These are phyloP conservation scores for Periconia macrospinosa DNA, from an alignment of 2,329 filamentous ascomycete genomes.

Conservation along the genomic window DNA sequence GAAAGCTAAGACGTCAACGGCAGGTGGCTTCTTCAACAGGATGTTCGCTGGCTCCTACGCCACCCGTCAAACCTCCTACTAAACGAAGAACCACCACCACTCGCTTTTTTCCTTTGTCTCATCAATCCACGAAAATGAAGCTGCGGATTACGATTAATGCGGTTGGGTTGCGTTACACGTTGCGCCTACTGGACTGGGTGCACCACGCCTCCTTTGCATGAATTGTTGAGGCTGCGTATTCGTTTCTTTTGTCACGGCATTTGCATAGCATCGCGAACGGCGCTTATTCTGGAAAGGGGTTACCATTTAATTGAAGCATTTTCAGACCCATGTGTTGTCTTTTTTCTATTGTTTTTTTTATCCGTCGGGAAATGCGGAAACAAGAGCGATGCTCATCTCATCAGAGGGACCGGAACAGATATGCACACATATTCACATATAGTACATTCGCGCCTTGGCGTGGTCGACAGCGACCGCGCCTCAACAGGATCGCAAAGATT, in stretches of 20 bases:
- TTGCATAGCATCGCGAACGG: neutral
- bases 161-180: conserved; percentile 5
- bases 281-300: neutral
- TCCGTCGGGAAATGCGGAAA: too few relatives aligned
- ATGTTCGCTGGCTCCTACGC: conserved; percentile 36
- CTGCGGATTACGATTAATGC: conserved; percentile 18
- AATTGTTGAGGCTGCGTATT: neutral
- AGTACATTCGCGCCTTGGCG: too few relatives aligned
- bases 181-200: conserved; percentile 25
- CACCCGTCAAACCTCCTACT: conserved; percentile 33
- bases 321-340: neutral
- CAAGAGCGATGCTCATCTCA: too few relatives aligned
- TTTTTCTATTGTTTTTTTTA: neutral
- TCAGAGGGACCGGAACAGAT: too few relatives aligned
- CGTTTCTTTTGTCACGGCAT: neutral
- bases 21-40: conserved; percentile 42
- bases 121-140: conserved; percentile 3
- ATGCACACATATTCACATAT: too few relatives aligned
- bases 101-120: conserved; percentile 30
- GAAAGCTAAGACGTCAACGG: conserved; percentile 41
- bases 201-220: neutral
- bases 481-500: too few relatives aligned
- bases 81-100: conserved; percentile 11
- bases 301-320: neutral
- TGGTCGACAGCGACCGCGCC: too few relatives aligned